Conservation (phyloP, 2,329 filamentous ascomycete species). For the Thielaviopsis musarum region DNA sequence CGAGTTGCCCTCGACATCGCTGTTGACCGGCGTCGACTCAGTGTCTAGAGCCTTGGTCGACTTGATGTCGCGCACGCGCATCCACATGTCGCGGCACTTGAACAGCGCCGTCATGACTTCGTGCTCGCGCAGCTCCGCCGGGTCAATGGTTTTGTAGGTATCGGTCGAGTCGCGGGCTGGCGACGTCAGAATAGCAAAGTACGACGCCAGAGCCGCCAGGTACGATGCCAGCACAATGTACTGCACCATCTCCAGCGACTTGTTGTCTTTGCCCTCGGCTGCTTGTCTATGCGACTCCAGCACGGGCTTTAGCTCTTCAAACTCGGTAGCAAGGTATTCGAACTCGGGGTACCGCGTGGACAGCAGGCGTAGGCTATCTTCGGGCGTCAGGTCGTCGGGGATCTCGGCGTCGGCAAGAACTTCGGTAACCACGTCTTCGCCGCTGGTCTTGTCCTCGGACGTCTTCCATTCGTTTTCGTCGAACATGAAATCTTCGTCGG, state of each 20-base stretch:
- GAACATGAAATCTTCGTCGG: slow-evolving; percentile 82
- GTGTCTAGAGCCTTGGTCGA: slow-evolving; percentile 22
- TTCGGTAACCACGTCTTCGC: slow-evolving; percentile 53
- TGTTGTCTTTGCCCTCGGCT: slow-evolving; percentile 33
- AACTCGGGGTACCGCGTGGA: slow-evolving; percentile 82
- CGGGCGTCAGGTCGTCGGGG: slow-evolving; percentile 57
- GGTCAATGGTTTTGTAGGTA: slow-evolving; percentile 44
- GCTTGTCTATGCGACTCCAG: slow-evolving; percentile 41
- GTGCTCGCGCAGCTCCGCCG: slow-evolving; percentile 72
- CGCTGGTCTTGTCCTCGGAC: slow-evolving; percentile 31
- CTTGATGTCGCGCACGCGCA: slow-evolving; percentile 50
- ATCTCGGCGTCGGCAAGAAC: slow-evolving; percentile 73
- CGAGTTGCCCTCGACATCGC: slow-evolving; percentile 20
- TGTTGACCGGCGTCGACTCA: slow-evolving; percentile 17
- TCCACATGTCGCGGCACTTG: slow-evolving; percentile 67
- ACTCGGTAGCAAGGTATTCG: slow-evolving; percentile 67
- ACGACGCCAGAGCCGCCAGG: slow-evolving; percentile 73
- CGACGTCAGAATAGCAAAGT: slow-evolving; percentile 85
- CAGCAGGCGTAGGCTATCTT: slow-evolving; percentile 61
- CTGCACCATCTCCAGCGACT: slow-evolving; percentile 49
- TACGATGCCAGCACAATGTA: slow-evolving; percentile 73
- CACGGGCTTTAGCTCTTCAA: slow-evolving; percentile 52
- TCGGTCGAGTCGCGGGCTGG: slow-evolving; percentile 44
- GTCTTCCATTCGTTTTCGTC: slow-evolving; percentile 76
- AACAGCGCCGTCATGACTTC: slow-evolving; percentile 77